Percentiles rank a stretch among this genome's conserved stretches.
Conservation (phyloP, 441 rosid species). For the Pelargonium citronellum region DNA sequence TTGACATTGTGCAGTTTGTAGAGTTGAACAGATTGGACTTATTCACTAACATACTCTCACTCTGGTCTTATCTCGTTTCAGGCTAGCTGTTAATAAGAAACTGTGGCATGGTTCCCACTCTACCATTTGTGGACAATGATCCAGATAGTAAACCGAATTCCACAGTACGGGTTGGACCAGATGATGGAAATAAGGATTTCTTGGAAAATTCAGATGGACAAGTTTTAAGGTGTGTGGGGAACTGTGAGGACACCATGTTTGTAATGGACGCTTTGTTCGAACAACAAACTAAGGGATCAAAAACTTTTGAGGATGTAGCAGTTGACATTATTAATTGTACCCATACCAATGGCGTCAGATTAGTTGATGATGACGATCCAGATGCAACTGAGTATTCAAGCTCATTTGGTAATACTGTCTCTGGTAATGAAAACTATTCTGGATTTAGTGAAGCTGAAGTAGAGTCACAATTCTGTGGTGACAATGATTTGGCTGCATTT, state of each 20-base stretch:
- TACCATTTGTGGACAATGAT: constrained; percentile 36
- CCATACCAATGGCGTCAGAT: constrained; percentile 20
- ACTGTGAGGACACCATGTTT: constrained; percentile 24
- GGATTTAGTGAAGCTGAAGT: constrained; percentile 68
- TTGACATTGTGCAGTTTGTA: background rate
- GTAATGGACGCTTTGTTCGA: constrained; percentile 22
- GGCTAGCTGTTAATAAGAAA: constrained; percentile 22
- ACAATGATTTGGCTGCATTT: constrained; percentile 45
- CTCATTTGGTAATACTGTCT: constrained; percentile 68
- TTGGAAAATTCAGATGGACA: constrained; percentile 26
- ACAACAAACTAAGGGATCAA: constrained; percentile 23
- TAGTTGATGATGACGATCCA: constrained; percentile 48
- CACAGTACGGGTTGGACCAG: constrained; percentile 25
- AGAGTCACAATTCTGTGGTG: constrained; percentile 61
- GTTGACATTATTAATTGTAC: constrained; percentile 50
- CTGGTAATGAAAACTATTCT: constrained; percentile 44
- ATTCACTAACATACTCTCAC: constrained; percentile 10
- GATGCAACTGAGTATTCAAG: constrained; percentile 88
- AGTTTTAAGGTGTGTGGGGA: constrained; percentile 25
- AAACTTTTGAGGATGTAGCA: constrained; percentile 39
- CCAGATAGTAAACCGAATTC: constrained; percentile 25
- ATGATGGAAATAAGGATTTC: constrained; percentile 28
- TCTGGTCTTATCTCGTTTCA: constrained; percentile 15
- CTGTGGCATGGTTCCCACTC: constrained; percentile 29
- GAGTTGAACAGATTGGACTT: background rate